phyloP scores from a whole-genome alignment of 345 rosid genomes.

The Aegle marmelos region DNA sequence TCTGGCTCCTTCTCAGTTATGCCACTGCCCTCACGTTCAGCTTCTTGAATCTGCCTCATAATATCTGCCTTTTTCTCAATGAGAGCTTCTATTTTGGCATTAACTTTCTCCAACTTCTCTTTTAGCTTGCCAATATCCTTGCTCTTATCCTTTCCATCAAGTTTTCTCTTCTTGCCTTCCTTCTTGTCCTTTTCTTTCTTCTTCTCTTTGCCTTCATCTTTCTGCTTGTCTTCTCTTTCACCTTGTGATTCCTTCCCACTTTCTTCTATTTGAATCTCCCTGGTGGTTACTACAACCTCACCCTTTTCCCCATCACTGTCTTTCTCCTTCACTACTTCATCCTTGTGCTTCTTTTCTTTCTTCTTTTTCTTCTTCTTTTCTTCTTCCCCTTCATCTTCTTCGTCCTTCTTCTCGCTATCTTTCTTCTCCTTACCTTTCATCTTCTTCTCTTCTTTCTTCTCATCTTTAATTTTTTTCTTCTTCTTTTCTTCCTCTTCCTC shows the following conservation, averaged over 20 bases:
- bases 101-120: conserved; percentile 51
- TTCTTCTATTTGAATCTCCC: conserved; percentile 26
- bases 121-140: conserved; percentile 47
- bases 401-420: background rate
- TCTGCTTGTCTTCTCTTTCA: conserved; percentile 31
- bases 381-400: conserved; percentile 1
- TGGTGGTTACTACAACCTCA: conserved; percentile 22
- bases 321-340: conserved; percentile 12
- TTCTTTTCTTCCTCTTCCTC: conserved; percentile 1
- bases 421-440: background rate
- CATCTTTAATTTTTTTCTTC: background rate
- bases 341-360: background rate
- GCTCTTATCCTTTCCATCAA: conserved; percentile 39
- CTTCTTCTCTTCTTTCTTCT: background rate
- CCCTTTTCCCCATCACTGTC: conserved; percentile 1
- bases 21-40: conserved; percentile 28
- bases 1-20: conserved; percentile 19
- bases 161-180: conserved; percentile 48
- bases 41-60: conserved; percentile 57
- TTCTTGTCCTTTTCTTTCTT: conserved; percentile 31
- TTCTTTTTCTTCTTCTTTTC: background rate
- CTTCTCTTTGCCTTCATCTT: conserved; percentile 21
- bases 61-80: conserved; percentile 45
- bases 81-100: conserved; percentile 51
- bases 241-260: conserved; percentile 20